Percentiles rank a stretch among this genome's conserved stretches.
Conservation (phyloP, 768 basidiomycete species). For the Steccherinum ochraceum region DNA sequence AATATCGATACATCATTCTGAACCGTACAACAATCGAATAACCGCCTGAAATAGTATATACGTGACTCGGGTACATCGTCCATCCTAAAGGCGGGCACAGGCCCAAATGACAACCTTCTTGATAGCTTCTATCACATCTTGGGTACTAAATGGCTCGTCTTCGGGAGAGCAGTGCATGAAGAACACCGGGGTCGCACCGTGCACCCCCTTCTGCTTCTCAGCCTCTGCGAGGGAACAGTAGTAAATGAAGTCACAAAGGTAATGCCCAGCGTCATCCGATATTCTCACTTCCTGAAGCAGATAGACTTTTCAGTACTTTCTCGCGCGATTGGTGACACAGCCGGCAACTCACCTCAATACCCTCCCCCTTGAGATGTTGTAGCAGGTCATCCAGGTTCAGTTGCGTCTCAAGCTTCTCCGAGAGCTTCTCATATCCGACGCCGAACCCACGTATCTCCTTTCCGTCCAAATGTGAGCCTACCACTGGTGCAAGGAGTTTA, state of each 20-base stretch:
- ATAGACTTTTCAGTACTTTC: too few relatives aligned
- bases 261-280: constrained; percentile 73
- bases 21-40: too few relatives aligned
- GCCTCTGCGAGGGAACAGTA: constrained; percentile 70
- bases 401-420: constrained; percentile 46
- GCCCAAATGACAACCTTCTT: constrained; percentile 50
- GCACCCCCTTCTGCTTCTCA: constrained; percentile 28
- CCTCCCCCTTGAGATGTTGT: constrained; percentile 41
- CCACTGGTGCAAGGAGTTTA: constrained; percentile 45
- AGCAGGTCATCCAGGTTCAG: constrained; percentile 51
- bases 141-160: constrained; percentile 46
- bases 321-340: too few relatives aligned
- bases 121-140: constrained; percentile 55
- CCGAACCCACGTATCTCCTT: constrained; percentile 18
- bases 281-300: constrained; percentile 62
- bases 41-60: too few relatives aligned
- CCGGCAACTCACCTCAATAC: constrained; percentile 36
- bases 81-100: constrained; percentile 11
- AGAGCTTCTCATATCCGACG: constrained; percentile 41
- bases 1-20: too few relatives aligned
- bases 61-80: too few relatives aligned
- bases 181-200: constrained; percentile 29
- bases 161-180: constrained; percentile 62
- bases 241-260: constrained; percentile 70
- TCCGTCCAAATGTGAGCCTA: not conserved